These are phyloP conservation scores for Penicillium cataractarum DNA, from an alignment of 495 filamentous ascomycete species.

Conservation along the genomic window DNA sequence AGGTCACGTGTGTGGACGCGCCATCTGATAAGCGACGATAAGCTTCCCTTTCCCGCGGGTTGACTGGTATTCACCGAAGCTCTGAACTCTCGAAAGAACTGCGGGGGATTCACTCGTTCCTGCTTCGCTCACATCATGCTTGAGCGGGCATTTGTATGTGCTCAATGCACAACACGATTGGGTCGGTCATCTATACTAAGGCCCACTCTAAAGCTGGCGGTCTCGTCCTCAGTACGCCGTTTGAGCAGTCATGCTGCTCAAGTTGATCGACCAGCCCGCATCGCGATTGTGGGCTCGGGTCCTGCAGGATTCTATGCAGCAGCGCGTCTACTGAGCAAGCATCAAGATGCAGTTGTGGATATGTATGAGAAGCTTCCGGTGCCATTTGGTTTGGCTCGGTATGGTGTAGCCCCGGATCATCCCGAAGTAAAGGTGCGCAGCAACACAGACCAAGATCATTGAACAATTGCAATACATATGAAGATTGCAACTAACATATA, in stretches of 20 bases:
- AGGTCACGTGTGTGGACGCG: slow-evolving; percentile 35
- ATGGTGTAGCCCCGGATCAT: slow-evolving; percentile 95
- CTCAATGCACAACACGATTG: slow-evolving; percentile 35
- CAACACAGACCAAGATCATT: neutral
- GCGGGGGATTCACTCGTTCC: neutral
- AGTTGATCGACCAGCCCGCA: slow-evolving; percentile 62
- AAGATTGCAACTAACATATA: neutral
- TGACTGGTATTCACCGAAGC: slow-evolving; percentile 4
- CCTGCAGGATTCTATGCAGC: slow-evolving; percentile 96
- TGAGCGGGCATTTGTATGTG: slow-evolving; percentile 36
- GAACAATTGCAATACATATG: neutral
- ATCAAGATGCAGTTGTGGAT: slow-evolving; percentile 73
- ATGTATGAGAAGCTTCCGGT: slow-evolving; percentile 97
- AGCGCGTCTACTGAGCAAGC: slow-evolving; percentile 75
- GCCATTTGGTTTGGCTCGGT: slow-evolving; percentile 88
- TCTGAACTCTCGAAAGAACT: neutral
- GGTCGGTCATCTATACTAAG: slow-evolving; percentile 15
- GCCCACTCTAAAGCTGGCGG: neutral
- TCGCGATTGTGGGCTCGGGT: slow-evolving; percentile 92
- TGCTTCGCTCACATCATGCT: slow-evolving; percentile 31
- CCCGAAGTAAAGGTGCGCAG: slow-evolving; percentile 88
- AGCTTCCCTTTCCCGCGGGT: neutral
- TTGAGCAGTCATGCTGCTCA: slow-evolving; percentile 39
- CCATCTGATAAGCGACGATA: slow-evolving; percentile 13
- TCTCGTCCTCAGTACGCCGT: slow-evolving; percentile 23